Evolutionary conservation across 2,329 filamentous ascomycete genomes (phyloP).

Genomic region (Fusarium sp.): DNA sequence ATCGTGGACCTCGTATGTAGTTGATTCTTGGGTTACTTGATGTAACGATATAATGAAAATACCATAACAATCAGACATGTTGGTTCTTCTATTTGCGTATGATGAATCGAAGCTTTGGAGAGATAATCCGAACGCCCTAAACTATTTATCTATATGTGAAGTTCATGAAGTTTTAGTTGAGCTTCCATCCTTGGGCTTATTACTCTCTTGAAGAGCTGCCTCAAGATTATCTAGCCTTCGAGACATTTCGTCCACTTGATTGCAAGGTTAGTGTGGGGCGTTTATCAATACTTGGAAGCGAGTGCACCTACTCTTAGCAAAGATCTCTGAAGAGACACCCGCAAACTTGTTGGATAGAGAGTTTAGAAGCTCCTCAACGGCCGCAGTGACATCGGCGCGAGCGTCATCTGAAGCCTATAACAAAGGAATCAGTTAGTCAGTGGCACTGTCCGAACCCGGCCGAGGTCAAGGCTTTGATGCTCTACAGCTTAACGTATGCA

Average conservation of each 20-base stretch:
- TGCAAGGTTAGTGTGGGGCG: conserved; percentile 24
- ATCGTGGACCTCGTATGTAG: conserved; percentile 30
- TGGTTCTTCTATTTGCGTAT: conserved; percentile 18
- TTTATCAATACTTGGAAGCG: too few species aligned
- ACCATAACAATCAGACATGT: conserved; percentile 14
- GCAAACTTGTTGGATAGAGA: conserved; percentile 88
- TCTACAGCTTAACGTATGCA: conserved; percentile 2
- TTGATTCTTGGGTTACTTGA: conserved; percentile 35
- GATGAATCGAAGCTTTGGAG: conserved; percentile 23
- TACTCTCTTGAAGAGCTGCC: conserved; percentile 70
- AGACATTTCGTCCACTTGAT: conserved; percentile 94
- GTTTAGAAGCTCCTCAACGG: conserved; percentile 88
- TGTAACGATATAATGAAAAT: conserved; percentile 35
- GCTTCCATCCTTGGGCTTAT: conserved; percentile 58
- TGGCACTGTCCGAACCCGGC: conserved; percentile 11
- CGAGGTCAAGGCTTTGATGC: background rate
- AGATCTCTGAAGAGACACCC: conserved; percentile 84
- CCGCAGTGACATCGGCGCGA: conserved; percentile 75
- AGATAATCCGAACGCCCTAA: conserved; percentile 30
- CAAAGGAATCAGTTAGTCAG: conserved; percentile 27
- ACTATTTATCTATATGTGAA: background rate
- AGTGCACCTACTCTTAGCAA: conserved; percentile 78
- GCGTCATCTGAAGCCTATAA: conserved; percentile 58
- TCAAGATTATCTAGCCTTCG: conserved; percentile 86
- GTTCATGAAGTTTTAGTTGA: conserved; percentile 50